Conservation (phyloP, 345 rosid genomes). For the Camelina laxa region DNA sequence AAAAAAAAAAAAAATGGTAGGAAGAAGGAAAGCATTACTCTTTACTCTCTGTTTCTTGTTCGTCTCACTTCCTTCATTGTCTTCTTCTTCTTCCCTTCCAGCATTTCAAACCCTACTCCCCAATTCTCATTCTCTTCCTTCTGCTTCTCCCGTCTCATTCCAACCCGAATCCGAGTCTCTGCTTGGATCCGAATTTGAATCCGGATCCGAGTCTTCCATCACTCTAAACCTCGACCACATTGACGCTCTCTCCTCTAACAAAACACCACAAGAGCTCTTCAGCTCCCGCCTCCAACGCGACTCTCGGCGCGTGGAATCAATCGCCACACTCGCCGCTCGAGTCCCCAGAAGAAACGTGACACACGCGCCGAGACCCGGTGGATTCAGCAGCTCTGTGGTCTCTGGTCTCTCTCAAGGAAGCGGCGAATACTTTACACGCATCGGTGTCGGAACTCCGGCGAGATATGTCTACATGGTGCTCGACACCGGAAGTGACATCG, state of each 20-base stretch:
- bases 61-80: slow-evolving; percentile 42
- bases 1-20: slow-evolving; percentile 35
- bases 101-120: slow-evolving; percentile 50
- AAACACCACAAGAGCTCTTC: slow-evolving; percentile 69
- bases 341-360: slow-evolving; percentile 39
- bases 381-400: slow-evolving; percentile 72
- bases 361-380: slow-evolving; percentile 41
- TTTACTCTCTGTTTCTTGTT: slow-evolving; percentile 46
- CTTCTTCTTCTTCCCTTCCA: slow-evolving; percentile 28
- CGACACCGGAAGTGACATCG: slow-evolving; percentile 94
- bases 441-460: slow-evolving; percentile 94
- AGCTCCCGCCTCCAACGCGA: slow-evolving; percentile 74
- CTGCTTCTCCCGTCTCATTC: slow-evolving; percentile 49
- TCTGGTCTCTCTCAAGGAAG: slow-evolving; percentile 96
- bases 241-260: slow-evolving; percentile 63
- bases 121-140: slow-evolving; percentile 54
- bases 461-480: slow-evolving; percentile 80
- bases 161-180: slow-evolving; percentile 38
- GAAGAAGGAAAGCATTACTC: slow-evolving; percentile 37
- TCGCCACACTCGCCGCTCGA: slow-evolving; percentile 46
- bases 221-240: slow-evolving; percentile 70
- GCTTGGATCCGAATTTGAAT: slow-evolving; percentile 25
- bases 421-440: slow-evolving; percentile 96
- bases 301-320: slow-evolving; percentile 56
- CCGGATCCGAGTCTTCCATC: slow-evolving; percentile 42